Percentiles rank a stretch among this genome's conserved stretches.
Conservation (phyloP, 2,329 filamentous ascomycete genomes). For the Aspergillus vadensis region DNA sequence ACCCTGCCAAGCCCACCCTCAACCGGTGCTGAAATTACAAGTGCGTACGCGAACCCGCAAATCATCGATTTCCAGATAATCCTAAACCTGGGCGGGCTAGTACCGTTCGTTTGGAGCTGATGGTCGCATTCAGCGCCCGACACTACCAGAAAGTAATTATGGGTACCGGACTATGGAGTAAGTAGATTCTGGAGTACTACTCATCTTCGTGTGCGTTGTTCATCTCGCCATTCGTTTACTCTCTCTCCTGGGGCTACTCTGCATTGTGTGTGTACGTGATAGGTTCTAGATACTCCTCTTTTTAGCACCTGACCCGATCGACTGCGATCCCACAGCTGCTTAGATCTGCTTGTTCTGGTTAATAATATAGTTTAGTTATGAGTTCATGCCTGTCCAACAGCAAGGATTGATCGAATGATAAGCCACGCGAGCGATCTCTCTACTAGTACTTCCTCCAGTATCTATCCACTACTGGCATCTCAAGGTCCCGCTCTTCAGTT, state of each 20-base stretch:
- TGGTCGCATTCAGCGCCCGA: background rate
- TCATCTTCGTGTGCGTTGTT: background rate
- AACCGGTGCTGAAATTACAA: constrained; percentile 7
- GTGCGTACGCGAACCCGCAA: constrained; percentile 2
- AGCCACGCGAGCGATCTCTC: background rate
- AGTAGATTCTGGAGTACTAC: background rate
- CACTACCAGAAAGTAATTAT: background rate
- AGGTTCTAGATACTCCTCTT: background rate
- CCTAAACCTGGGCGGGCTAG: background rate
- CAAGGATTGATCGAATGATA: background rate
- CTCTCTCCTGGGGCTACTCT: background rate
- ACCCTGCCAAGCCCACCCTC: constrained; percentile 14
- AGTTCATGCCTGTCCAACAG: background rate
- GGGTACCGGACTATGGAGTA: background rate
- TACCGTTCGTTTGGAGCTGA: background rate
- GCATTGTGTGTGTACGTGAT: no score
- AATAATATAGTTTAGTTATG: background rate
- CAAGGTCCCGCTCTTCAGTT: background rate
- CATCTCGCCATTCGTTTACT: background rate
- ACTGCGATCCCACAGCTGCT: background rate
- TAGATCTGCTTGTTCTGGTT: background rate
- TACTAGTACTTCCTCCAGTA: no score
- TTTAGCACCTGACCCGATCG: background rate
- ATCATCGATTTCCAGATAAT: constrained; percentile 2
- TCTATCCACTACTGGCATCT: background rate